These are phyloP conservation scores for Thraustochytrium striatum DNA, from an alignment of 352 stramenopile species.

Conservation along the genomic window DNA sequence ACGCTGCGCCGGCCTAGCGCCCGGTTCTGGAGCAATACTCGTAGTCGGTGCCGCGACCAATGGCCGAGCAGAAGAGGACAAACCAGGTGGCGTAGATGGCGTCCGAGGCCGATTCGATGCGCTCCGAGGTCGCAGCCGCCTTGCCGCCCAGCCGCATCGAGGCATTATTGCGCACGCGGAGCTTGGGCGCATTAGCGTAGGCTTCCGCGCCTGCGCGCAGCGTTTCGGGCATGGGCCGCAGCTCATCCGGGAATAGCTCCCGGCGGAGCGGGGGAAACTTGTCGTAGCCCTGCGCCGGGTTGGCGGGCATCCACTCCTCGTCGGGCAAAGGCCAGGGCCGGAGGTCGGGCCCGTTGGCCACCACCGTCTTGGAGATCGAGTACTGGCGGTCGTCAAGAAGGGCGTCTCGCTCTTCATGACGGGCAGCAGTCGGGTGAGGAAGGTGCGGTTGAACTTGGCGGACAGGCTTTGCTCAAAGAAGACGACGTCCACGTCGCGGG, in stretches of 20 bases:
- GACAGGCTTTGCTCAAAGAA: constrained; percentile 73
- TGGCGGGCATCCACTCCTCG: constrained; percentile 4
- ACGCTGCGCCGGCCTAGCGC: too few relatives aligned
- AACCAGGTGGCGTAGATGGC: constrained; percentile 53
- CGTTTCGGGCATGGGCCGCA: constrained; percentile 37
- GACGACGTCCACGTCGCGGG: constrained; percentile 62
- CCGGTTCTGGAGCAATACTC: background rate
- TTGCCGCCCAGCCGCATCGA: background rate
- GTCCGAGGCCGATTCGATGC: constrained; percentile 18
- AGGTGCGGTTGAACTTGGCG: constrained; percentile 66
- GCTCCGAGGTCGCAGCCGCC: background rate
- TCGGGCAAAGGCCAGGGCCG: background rate
- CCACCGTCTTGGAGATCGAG: constrained; percentile 61
- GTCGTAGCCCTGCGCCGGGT: constrained; percentile 21
- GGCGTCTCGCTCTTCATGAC: constrained; percentile 67
- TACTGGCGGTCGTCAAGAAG: constrained; percentile 65
- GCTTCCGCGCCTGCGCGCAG: background rate
- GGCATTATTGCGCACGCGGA: background rate
- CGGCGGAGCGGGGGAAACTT: background rate
- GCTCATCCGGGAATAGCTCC: background rate
- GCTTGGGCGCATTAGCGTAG: background rate
- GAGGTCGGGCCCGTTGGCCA: constrained; percentile 57
- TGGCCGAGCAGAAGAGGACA: constrained; percentile 52
- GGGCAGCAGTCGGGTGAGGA: constrained; percentile 55
- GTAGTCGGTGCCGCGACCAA: constrained; percentile 48